Base-by-base conservation (phyloP, 768 basidiomycete species). In the Mrakia frigida region DNA sequence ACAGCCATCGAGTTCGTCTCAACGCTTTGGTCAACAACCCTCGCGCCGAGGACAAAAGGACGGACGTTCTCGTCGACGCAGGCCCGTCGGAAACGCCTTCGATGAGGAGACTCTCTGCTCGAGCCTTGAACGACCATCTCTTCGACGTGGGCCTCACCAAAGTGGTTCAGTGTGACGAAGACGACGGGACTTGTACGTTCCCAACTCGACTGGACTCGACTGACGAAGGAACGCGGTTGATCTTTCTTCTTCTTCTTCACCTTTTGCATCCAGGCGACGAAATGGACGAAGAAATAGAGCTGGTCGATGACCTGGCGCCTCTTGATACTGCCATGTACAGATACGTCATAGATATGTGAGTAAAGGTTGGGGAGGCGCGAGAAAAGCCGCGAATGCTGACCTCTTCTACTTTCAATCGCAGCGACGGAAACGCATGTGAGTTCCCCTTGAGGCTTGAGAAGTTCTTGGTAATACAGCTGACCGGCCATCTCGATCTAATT, bases 391-490 rank as follows among this genome's bases (percentile, higher is more conserved):
- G 37, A 16, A 6, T 43, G 43, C 70, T 59, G 13, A 31, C 46
- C 28, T 31, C n/a, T 33, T 5, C 25, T 31, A 18, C 28, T 33
- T 74, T 25, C 61, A 28, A 35, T 25, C 39, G 28, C 3, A 70
- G 70, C 53, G 74, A 75, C 67, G 74, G 74, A 2, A 75, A 75
- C 39, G 74, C 25, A 46, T 75, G 74, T 70, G 70, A 70, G 70
- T 14, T 50, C 46, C 46, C 13, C 14, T 50, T 3, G n/a, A n/a
- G n/a, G n/a, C n/a, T n/a, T n/a, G n/a, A n/a, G n/a, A n/a, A n/a
- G n/a, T n/a, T n/a, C n/a, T n/a, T n/a, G n/a, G n/a, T n/a, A n/a
- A n/a, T n/a, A n/a, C n/a, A n/a, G 9, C 41, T 69, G 37, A 6
- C 46, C 9, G n/a, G n/a, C 41, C 11, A 3, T 39, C 39, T 23